These are phyloP conservation scores for Penicillium subrubescens DNA, from an alignment of 495 filamentous ascomycete genomes.

Conservation along the genomic window DNA sequence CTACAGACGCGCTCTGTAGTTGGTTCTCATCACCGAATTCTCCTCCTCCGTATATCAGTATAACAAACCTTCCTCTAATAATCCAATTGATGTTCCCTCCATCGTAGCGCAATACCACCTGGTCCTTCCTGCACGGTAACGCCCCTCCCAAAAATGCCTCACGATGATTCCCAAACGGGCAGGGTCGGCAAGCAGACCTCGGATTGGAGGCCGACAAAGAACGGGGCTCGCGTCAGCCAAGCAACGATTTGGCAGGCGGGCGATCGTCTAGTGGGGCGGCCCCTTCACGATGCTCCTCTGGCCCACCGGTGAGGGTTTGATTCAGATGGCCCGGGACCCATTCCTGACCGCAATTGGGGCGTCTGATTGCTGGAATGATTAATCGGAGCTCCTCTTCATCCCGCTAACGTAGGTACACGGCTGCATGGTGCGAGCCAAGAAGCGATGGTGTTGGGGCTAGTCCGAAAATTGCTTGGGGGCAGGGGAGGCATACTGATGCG, in stretches of 20 bases:
- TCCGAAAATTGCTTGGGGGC: neutral
- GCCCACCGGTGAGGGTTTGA: constrained; percentile 36
- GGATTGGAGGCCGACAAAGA: constrained; percentile 6
- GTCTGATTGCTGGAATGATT: constrained; percentile 25
- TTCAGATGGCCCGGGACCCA: constrained; percentile 22
- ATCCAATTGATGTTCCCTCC: neutral
- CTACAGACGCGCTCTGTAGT: neutral
- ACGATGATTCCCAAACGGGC: constrained; percentile 10
- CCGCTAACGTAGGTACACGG: constrained; percentile 37
- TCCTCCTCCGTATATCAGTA: neutral
- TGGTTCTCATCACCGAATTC: neutral
- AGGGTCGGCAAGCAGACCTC: constrained; percentile 9
- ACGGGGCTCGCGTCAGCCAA: constrained; percentile 12
- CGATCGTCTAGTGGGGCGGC: constrained; percentile 30
- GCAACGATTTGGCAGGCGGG: constrained; percentile 33
- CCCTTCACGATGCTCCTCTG: constrained; percentile 31
- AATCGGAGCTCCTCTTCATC: constrained; percentile 4
- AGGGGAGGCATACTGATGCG: neutral
- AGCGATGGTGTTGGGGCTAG: constrained; percentile 8
- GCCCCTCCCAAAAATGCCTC: constrained; percentile 22
- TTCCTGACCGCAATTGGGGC: constrained; percentile 6
- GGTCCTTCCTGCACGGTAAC: neutral
- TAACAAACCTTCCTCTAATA: too few species aligned
- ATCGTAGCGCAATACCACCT: neutral
- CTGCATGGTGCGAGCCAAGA: constrained; percentile 29